Percentiles rank a stretch among this genome's conserved stretches.
Conservation (phyloP, 169 alveolate genomes). For the Babesia bigemina region DNA sequence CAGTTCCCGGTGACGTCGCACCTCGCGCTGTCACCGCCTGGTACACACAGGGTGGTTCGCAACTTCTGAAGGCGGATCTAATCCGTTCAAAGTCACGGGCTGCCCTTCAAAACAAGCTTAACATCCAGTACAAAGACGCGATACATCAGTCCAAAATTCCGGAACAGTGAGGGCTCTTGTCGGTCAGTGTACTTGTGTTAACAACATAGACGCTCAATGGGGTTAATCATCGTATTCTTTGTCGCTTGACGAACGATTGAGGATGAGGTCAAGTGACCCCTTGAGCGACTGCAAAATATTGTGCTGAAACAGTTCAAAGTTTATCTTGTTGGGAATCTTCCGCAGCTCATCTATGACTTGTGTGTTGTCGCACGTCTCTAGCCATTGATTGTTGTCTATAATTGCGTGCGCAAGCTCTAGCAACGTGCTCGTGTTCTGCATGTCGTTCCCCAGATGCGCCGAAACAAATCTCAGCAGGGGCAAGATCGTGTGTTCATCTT, state of each 20-base stretch:
- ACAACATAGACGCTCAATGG: too few species aligned
- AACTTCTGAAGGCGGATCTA: too few species aligned
- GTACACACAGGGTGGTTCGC: too few species aligned
- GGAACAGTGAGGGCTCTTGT: too few species aligned
- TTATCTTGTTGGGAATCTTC: conserved; percentile 54
- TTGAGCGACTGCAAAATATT: conserved; percentile 45
- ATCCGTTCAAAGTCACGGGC: too few species aligned
- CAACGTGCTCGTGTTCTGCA: conserved; percentile 39
- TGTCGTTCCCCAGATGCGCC: conserved; percentile 39
- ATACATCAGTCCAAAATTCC: too few species aligned
- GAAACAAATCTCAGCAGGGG: conserved; percentile 53
- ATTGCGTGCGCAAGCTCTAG: conserved; percentile 53
- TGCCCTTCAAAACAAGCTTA: too few species aligned
- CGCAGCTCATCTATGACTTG: conserved; percentile 43
- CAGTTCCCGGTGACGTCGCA: too few species aligned
- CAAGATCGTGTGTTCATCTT: conserved; percentile 59
- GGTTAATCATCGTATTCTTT: background rate
- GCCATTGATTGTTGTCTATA: conserved; percentile 63
- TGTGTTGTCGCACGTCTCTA: conserved; percentile 43
- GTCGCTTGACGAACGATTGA: background rate
- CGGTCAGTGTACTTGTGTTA: too few species aligned
- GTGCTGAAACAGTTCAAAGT: conserved; percentile 62
- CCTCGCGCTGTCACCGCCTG: too few species aligned
- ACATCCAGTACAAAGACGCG: too few species aligned
- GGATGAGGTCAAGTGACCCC: conserved; percentile 54